Conservation (phyloP, 768 basidiomycete genomes). For the Mycena leptocephala region DNA sequence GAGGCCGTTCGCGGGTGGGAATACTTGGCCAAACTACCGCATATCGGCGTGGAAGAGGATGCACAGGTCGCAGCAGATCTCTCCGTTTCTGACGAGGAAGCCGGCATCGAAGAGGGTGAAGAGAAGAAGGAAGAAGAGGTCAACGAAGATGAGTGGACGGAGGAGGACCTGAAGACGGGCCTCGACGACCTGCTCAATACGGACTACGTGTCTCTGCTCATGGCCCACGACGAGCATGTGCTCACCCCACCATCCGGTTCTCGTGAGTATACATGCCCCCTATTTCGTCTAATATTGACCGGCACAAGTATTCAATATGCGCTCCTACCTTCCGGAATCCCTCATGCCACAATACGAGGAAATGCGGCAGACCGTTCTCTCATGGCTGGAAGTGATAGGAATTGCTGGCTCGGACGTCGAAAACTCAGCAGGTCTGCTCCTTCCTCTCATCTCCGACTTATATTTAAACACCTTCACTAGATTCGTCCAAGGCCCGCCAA, state of each 20-base stretch:
- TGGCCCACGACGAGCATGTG: constrained; percentile 84
- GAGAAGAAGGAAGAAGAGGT: constrained; percentile 54
- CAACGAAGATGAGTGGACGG: constrained; percentile 76
- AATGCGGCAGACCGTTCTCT: constrained; percentile 72
- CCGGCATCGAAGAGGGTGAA: constrained; percentile 49
- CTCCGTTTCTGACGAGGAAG: constrained; percentile 46
- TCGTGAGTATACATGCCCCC: constrained; percentile 64
- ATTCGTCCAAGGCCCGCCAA: constrained; percentile 75
- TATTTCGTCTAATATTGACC: neutral
- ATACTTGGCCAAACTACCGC: constrained; percentile 77
- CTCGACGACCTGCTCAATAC: constrained; percentile 71
- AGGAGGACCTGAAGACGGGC: constrained; percentile 70
- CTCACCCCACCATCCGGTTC: constrained; percentile 64
- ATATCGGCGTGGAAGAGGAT: constrained; percentile 77
- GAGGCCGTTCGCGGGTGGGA: constrained; percentile 98
- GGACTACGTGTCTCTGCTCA: constrained; percentile 83
- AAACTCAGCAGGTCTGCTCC: constrained; percentile 57
- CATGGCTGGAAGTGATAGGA: constrained; percentile 77
- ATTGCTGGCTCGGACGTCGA: constrained; percentile 61
- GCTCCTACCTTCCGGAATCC: constrained; percentile 90
- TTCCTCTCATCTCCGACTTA: neutral
- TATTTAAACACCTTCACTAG: constrained; percentile 47
- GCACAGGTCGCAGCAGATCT: constrained; percentile 53
- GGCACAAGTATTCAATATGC: constrained; percentile 80
- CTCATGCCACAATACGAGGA: constrained; percentile 82